These are phyloP conservation scores for Leccinum arenicola DNA, from an alignment of 768 basidiomycete genomes.

Conservation along the genomic window DNA sequence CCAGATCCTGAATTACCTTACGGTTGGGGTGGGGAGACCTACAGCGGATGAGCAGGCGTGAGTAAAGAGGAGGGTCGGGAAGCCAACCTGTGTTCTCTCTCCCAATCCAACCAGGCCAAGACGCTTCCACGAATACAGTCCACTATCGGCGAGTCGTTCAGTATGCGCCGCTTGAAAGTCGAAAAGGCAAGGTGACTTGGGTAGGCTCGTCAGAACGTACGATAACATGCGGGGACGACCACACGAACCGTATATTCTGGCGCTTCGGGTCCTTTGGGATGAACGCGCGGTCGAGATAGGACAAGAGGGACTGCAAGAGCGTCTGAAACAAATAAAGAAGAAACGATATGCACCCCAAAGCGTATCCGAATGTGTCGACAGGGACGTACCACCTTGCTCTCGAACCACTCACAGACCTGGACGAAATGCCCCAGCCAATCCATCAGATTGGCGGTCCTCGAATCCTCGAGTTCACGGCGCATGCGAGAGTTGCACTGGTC, in stretches of 20 bases:
- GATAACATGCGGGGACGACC: background rate
- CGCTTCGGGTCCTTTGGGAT: slow-evolving; percentile 40
- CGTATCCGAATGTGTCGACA: background rate
- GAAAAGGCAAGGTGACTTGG: slow-evolving; percentile 55
- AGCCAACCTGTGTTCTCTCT: slow-evolving; percentile 45
- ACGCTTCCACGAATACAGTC: slow-evolving; percentile 45
- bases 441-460: slow-evolving; percentile 28
- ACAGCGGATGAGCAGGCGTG: background rate
- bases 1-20: slow-evolving; percentile 44
- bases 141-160: slow-evolving; percentile 45
- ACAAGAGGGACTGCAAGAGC: slow-evolving; percentile 59
- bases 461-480: slow-evolving; percentile 35
- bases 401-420: slow-evolving; percentile 58
- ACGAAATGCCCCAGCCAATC: slow-evolving; percentile 62
- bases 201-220: background rate
- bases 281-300: slow-evolving; percentile 71
- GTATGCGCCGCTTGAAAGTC: slow-evolving; percentile 49
- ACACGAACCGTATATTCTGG: slow-evolving; percentile 46
- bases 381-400: slow-evolving; percentile 56
- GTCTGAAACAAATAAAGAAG: slow-evolving; percentile 34
- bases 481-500: slow-evolving; percentile 50
- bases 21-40: slow-evolving; percentile 42
- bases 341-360: slow-evolving; percentile 1
- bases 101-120: slow-evolving; percentile 49
- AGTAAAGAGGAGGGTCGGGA: background rate